Conservation (phyloP, 2,329 filamentous ascomycete species). For the Microascus cirrosus region DNA sequence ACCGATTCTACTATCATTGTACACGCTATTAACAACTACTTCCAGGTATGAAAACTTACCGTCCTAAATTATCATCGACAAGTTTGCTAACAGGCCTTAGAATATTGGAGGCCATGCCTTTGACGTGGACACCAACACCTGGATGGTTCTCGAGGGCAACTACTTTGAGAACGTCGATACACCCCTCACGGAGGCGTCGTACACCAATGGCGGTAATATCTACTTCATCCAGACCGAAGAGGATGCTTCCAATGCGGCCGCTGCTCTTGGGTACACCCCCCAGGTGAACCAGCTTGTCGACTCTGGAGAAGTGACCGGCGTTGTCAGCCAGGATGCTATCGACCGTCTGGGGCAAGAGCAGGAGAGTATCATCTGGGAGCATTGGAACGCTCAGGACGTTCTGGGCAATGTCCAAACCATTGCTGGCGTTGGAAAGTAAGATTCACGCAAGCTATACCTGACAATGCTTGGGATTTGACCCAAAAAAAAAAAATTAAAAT, state of each 20-base stretch:
- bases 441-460: too few species aligned
- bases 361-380: conserved; percentile 10
- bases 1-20: conserved; percentile 11
- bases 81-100: conserved; percentile 8
- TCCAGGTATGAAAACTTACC: conserved; percentile 6
- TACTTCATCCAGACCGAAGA: conserved; percentile 14
- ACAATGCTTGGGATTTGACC: not conserved
- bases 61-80: not conserved
- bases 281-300: conserved; percentile 12
- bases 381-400: conserved; percentile 11
- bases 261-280: conserved; percentile 12
- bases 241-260: conserved; percentile 11
- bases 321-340: conserved; percentile 8
- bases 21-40: conserved; percentile 31
- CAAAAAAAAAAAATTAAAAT: not conserved
- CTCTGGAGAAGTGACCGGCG: conserved; percentile 8
- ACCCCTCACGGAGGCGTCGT: conserved; percentile 20
- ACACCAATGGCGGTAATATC: conserved; percentile 11
- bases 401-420: conserved; percentile 11
- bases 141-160: conserved; percentile 30
- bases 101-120: conserved; percentile 31
- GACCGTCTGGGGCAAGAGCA: conserved; percentile 10
- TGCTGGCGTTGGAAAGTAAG: conserved; percentile 13
- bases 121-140: conserved; percentile 19
- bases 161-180: conserved; percentile 27